phyloP scores from a whole-genome alignment of 1,284 basidiomycete species.

The Ceratobasidium sp. region DNA sequence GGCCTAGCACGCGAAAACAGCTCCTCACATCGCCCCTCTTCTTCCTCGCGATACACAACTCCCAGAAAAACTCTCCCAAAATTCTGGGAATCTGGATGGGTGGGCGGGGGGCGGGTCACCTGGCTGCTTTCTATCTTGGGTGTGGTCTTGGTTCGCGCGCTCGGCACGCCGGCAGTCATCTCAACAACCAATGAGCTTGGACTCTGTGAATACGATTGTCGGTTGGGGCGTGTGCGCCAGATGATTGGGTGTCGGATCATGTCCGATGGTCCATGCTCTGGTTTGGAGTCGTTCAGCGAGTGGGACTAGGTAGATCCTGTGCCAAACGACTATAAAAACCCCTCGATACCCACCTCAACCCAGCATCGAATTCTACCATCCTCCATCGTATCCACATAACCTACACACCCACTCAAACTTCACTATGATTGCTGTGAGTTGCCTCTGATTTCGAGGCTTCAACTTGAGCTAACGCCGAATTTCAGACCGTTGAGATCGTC shows the following conservation, averaged over 20 bases:
- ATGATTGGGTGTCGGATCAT: not conserved
- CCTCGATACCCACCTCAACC: not conserved
- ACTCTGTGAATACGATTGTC: too few relatives aligned
- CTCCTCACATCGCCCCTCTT: not conserved
- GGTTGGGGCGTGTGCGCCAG: not conserved
- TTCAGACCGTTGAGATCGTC: conserved; percentile 30
- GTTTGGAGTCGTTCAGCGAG: not conserved
- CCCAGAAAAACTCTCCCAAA: conserved; percentile 18
- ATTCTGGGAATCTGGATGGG: not conserved
- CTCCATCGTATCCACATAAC: not conserved
- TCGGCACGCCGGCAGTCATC: not conserved
- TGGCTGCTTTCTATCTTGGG: not conserved
- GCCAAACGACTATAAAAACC: conserved; percentile 2
- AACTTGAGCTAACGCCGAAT: not conserved
- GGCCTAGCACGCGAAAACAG: conserved; percentile 1
- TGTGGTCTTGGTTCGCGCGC: not conserved
- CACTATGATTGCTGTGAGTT: conserved; percentile 23
- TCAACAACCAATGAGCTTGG: not conserved
- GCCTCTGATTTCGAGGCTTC: not conserved
- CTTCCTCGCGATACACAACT: not conserved
- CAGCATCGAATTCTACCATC: conserved; percentile 21
- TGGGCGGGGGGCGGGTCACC: not conserved
- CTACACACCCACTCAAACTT: not conserved
- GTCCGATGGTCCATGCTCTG: not conserved
- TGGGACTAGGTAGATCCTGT: conserved; percentile 9